Percentiles rank a stretch among this genome's conserved stretches.
Evolutionary conservation across 495 filamentous ascomycete genomes (phyloP).

Genomic region (Talaromyces proteolyticus): DNA sequence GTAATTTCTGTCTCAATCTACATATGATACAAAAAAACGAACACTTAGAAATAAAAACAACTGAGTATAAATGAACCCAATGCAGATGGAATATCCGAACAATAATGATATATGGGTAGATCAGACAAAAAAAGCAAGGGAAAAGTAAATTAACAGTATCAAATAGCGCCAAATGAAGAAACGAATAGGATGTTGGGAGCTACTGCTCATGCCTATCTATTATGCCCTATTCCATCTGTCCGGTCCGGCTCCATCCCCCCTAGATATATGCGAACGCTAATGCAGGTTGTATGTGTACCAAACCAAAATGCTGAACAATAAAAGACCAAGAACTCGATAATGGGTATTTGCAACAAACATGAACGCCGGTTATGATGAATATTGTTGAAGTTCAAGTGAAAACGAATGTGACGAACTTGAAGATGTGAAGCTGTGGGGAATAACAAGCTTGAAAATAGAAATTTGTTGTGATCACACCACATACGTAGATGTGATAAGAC

Average conservation of each 20-base stretch:
- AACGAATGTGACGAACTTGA: too few relatives aligned
- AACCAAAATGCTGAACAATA: background rate
- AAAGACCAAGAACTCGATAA: background rate
- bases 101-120: background rate
- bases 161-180: background rate
- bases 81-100: background rate
- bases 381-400: background rate
- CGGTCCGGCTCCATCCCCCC: background rate
- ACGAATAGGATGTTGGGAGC: slow-evolving; percentile 2
- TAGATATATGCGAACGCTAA: background rate
- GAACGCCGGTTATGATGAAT: background rate
- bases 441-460: background rate
- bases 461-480: background rate
- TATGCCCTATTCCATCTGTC: background rate
- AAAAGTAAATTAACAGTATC: background rate
- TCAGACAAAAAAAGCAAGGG: background rate
- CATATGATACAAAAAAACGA: too few relatives aligned
- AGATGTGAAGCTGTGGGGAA: too few relatives aligned
- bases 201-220: background rate
- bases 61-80: background rate
- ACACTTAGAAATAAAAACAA: too few relatives aligned
- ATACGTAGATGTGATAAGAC: background rate
- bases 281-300: background rate
- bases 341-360: background rate
- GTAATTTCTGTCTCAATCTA: background rate